Conservation (phyloP, 768 basidiomycete species). For the Serendipita sp. region DNA sequence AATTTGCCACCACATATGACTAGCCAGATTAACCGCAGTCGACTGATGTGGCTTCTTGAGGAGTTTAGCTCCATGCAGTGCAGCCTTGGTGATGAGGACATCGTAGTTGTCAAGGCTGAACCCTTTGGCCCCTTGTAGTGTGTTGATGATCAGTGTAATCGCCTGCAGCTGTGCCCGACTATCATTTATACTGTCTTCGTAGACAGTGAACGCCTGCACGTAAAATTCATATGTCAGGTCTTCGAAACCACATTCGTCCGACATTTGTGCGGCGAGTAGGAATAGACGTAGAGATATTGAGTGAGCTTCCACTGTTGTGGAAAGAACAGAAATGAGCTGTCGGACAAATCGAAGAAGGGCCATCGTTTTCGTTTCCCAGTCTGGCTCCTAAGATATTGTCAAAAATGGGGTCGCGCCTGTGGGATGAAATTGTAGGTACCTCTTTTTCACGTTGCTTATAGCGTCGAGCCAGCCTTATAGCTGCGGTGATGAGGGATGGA, state of each 20-base stretch:
- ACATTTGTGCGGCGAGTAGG: constrained; percentile 87
- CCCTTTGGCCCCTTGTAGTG: constrained; percentile 75
- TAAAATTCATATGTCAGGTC: constrained; percentile 96
- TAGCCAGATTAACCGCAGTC: constrained; percentile 83
- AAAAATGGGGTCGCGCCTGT: neutral
- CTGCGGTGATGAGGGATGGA: constrained; percentile 86
- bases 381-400: constrained; percentile 42
- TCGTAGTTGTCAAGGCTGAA: constrained; percentile 94
- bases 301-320: constrained; percentile 83
- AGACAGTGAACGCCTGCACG: constrained; percentile 94
- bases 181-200: constrained; percentile 95
- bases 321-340: constrained; percentile 83
- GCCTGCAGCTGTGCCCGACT: constrained; percentile 90
- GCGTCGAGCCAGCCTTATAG: constrained; percentile 81
- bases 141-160: constrained; percentile 90
- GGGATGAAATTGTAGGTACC: constrained; percentile 25
- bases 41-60: constrained; percentile 98
- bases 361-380: constrained; percentile 78
- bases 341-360: constrained; percentile 87
- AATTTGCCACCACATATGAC: constrained; percentile 98
- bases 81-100: constrained; percentile 96
- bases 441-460: constrained; percentile 72
- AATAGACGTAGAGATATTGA: constrained; percentile 87
- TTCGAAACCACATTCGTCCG: constrained; percentile 89
- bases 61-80: constrained; percentile 86